Conservation (phyloP, 2,329 filamentous ascomycete genomes). For the Hymenoscyphus fraxineus region DNA sequence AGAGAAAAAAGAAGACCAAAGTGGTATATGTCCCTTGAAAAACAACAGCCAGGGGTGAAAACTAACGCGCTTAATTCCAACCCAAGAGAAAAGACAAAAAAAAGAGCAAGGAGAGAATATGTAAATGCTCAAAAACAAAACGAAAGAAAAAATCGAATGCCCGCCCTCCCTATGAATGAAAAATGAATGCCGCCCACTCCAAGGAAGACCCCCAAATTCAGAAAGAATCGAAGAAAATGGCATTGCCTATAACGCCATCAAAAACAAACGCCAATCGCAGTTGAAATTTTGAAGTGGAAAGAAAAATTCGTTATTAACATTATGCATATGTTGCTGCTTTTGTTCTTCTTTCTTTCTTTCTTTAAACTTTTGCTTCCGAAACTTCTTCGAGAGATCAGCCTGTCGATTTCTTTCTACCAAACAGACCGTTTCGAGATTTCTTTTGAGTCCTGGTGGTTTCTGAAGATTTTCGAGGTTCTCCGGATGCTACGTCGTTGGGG, state of each 20-base stretch:
- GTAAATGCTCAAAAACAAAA: too few relatives aligned
- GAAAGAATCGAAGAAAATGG: not conserved
- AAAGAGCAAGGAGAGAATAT: too few relatives aligned
- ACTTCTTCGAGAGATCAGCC: not conserved
- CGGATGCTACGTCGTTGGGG: slow-evolving; percentile 36
- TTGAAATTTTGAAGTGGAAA: not conserved
- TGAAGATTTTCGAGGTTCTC: slow-evolving; percentile 31
- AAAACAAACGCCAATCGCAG: not conserved
- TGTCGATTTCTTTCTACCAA: slow-evolving; percentile 44
- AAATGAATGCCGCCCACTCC: not conserved
- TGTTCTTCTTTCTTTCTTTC: not conserved
- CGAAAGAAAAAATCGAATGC: too few relatives aligned
- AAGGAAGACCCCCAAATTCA: not conserved
- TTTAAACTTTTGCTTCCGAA: not conserved
- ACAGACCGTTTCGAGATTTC: slow-evolving; percentile 71
- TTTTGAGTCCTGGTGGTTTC: slow-evolving; percentile 43
- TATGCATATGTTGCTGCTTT: slow-evolving; percentile 9
- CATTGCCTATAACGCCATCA: not conserved
- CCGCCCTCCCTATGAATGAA: too few relatives aligned
- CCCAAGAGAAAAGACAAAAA: too few relatives aligned
- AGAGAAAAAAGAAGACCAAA: too few relatives aligned
- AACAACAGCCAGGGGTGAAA: too few relatives aligned
- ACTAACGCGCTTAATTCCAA: too few relatives aligned
- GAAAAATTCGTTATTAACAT: slow-evolving; percentile 12
- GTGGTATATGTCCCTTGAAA: too few relatives aligned